Evolutionary conservation across 805 yeast genomes (phyloP).

Genomic region (Tetrapisispora iriomotensis): DNA sequence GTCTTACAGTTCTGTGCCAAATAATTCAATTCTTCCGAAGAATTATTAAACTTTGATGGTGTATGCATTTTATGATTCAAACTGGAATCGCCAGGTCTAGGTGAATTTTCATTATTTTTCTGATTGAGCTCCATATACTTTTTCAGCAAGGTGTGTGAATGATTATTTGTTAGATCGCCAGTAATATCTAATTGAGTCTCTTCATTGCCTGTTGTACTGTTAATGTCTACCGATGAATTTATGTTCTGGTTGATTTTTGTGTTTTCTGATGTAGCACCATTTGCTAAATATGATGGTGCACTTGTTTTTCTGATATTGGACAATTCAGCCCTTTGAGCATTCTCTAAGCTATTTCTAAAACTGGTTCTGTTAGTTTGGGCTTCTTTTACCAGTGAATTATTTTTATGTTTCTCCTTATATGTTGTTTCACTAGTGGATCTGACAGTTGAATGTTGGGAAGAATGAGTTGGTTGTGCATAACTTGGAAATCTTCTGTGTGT

Average conservation of each 20-base stretch:
- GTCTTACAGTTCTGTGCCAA: not conserved
- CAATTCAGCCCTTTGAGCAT: not conserved
- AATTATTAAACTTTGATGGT: not conserved
- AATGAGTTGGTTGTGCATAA: conserved; percentile 26
- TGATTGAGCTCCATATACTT: conserved; percentile 17
- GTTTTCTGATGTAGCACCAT: not conserved
- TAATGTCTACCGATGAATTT: not conserved
- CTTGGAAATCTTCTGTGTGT: conserved; percentile 19
- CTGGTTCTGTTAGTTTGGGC: not conserved
- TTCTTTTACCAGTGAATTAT: conserved; percentile 1
- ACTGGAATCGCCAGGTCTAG: not conserved
- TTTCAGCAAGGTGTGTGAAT: conserved; percentile 19
- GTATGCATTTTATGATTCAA: not conserved
- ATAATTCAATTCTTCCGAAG: not conserved
- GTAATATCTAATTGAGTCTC: conserved; percentile 19
- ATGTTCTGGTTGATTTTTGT: not conserved
- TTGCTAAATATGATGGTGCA: conserved; percentile 13
- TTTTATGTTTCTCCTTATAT: conserved; percentile 8
- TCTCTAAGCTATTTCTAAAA: not conserved
- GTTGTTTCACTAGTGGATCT: conserved; percentile 23
- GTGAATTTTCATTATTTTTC: not conserved
- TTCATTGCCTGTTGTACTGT: not conserved
- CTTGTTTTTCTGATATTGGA: conserved; percentile 13
- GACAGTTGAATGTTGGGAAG: conserved; percentile 7
- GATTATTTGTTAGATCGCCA: conserved; percentile 18